Percentiles rank a stretch among this genome's conserved stretches.
phyloP scores from a whole-genome alignment of 345 rosid species.

The Cardamine chenopodiifolia region DNA sequence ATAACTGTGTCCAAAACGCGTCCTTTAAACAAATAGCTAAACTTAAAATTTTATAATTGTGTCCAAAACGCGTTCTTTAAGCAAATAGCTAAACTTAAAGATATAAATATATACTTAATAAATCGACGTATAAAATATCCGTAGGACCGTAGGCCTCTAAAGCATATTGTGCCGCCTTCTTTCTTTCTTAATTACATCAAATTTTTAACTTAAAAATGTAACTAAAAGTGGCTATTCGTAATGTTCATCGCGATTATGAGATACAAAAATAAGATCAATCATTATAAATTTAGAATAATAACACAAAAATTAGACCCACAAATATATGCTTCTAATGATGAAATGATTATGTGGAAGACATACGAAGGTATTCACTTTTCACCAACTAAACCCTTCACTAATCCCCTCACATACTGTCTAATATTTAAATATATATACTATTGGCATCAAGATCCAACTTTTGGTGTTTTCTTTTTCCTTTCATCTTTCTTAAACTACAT shows the following conservation, averaged over 20 bases:
- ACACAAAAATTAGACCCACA: slow-evolving; percentile 27
- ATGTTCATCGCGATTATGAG: slow-evolving; percentile 12
- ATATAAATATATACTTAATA: slow-evolving; percentile 4
- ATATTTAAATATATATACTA: not conserved
- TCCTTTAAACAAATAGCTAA: no score
- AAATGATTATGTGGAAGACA: slow-evolving; percentile 46
- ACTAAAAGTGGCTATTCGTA: slow-evolving; percentile 33
- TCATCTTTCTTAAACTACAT: not conserved
- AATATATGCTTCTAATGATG: slow-evolving; percentile 42
- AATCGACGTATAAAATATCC: slow-evolving; percentile 4
- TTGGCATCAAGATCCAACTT: slow-evolving; percentile 27
- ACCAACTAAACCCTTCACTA: slow-evolving; percentile 34
- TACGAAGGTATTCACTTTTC: slow-evolving; percentile 35
- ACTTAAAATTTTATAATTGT: not conserved
- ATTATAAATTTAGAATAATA: not conserved
- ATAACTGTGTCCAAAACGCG: not conserved
- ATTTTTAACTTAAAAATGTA: not conserved
- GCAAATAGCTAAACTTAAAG: slow-evolving; percentile 12
- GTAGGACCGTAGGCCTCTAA: slow-evolving; percentile 23
- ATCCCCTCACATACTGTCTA: slow-evolving; percentile 1
- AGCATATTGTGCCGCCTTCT: slow-evolving; percentile 34
- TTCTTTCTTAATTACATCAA: slow-evolving; percentile 2
- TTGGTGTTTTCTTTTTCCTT: not conserved
- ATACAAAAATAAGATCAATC: slow-evolving; percentile 22
- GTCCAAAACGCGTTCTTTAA: slow-evolving; percentile 2